Conservation (phyloP, 1,284 basidiomycete genomes). For the Trichosporon sp. region DNA sequence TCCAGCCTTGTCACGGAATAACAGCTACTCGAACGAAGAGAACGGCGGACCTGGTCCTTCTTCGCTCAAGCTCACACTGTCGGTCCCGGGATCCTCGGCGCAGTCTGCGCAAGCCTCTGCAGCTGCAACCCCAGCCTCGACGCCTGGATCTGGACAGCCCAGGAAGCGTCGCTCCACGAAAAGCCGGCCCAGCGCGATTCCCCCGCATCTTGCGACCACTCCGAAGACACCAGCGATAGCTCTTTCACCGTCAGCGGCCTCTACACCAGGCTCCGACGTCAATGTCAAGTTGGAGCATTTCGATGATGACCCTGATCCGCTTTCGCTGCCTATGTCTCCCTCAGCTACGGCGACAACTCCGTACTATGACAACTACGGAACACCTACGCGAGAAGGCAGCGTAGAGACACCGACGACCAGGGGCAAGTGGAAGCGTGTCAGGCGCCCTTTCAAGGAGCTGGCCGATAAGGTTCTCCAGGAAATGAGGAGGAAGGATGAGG, state of each 20-base stretch:
- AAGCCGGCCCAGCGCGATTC: conserved; percentile 16
- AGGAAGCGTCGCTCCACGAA: conserved; percentile 13
- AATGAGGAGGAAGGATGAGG: conserved; percentile 39
- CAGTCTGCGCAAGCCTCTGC: conserved; percentile 12
- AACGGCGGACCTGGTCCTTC: not conserved
- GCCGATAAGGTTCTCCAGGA: conserved; percentile 36
- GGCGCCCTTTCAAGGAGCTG: conserved; percentile 40
- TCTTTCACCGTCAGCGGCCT: not conserved
- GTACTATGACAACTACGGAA: not conserved
- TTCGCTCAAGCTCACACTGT: conserved; percentile 2
- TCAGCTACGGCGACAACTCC: not conserved
- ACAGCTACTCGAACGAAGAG: conserved; percentile 7
- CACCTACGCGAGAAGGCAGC: not conserved
- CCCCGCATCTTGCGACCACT: conserved; percentile 17
- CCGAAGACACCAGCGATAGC: conserved; percentile 6
- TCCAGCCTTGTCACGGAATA: not conserved
- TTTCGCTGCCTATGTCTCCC: conserved; percentile 16
- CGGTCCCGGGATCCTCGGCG: not conserved
- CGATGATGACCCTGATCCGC: conserved; percentile 15
- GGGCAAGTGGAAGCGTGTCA: conserved; percentile 34
- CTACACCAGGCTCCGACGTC: conserved; percentile 4
- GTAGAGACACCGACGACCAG: conserved; percentile 18
- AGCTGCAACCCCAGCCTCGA: conserved; percentile 13
- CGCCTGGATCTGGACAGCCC: conserved; percentile 6
- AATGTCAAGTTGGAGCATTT: conserved; percentile 12